These are phyloP conservation scores for Balansia obtecta DNA, from an alignment of 2,329 filamentous ascomycete genomes.

Conservation along the genomic window DNA sequence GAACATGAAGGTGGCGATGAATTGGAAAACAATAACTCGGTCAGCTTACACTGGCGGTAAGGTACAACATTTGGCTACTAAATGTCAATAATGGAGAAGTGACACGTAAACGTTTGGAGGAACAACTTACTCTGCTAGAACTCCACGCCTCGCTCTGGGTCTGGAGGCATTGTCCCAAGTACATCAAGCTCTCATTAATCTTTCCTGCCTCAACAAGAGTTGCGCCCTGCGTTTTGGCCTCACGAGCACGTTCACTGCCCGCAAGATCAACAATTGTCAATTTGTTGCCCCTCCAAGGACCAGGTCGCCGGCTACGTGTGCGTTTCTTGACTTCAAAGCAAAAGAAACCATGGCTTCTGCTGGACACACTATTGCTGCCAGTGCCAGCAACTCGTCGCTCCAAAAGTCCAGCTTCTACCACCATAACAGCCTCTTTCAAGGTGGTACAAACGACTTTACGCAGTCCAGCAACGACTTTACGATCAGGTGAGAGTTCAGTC, in stretches of 20 bases:
- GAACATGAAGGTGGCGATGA: slow-evolving; percentile 57
- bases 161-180: slow-evolving; percentile 90
- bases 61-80: slow-evolving; percentile 59
- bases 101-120: background rate
- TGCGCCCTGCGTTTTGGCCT: slow-evolving; percentile 85
- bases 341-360: slow-evolving; percentile 91
- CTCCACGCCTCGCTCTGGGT: slow-evolving; percentile 76
- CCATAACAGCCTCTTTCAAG: slow-evolving; percentile 73
- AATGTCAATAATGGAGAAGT: background rate
- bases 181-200: slow-evolving; percentile 98
- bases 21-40: slow-evolving; percentile 77
- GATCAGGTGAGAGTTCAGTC: slow-evolving; percentile 75
- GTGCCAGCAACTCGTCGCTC: slow-evolving; percentile 84
- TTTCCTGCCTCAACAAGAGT: slow-evolving; percentile 93
- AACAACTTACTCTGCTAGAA: slow-evolving; percentile 51
- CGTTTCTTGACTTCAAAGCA: slow-evolving; percentile 90
- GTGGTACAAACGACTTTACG: slow-evolving; percentile 79
- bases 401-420: slow-evolving; percentile 78
- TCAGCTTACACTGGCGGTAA: slow-evolving; percentile 75
- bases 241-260: slow-evolving; percentile 83
- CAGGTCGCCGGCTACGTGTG: slow-evolving; percentile 28
- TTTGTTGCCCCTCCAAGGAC: slow-evolving; percentile 61
- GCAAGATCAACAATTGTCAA: slow-evolving; percentile 87
- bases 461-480: slow-evolving; percentile 89
- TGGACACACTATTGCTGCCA: slow-evolving; percentile 84